Evolutionary conservation across 345 rosid species (phyloP).

Genomic region (Trapa incisa): DNA sequence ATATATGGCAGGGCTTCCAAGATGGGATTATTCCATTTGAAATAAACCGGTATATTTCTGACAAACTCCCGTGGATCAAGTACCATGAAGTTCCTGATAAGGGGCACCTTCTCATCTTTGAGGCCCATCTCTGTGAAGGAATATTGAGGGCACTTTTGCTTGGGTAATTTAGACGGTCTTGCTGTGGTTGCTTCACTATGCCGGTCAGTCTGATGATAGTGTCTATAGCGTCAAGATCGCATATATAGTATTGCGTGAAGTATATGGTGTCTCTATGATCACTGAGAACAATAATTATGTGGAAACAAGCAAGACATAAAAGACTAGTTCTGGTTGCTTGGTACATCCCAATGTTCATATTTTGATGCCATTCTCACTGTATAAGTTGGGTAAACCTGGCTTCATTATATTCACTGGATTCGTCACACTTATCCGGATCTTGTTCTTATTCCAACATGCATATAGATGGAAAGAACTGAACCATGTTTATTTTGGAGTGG

Average conservation of each 20-base stretch:
- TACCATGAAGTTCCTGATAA: conserved; percentile 53
- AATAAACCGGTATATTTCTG: conserved; percentile 33
- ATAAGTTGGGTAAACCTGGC: no score
- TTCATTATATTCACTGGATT: no score
- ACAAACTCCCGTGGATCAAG: conserved; percentile 63
- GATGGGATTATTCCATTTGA: conserved; percentile 46
- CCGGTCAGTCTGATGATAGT: neutral
- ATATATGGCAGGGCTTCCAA: conserved; percentile 64
- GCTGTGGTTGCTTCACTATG: neutral
- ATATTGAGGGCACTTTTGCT: conserved; percentile 39
- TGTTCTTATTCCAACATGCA: no score
- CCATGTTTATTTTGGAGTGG: no score
- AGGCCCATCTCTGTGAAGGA: conserved; percentile 31
- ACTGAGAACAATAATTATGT: neutral
- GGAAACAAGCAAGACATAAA: no score
- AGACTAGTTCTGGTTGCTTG: neutral
- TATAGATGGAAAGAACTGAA: no score
- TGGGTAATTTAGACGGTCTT: conserved; percentile 9
- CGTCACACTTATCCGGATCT: no score
- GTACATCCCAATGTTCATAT: neutral
- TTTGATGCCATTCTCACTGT: neutral
- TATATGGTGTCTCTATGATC: neutral
- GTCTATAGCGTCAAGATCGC: neutral
- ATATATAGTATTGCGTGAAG: neutral
- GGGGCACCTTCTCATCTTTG: conserved; percentile 49